Conservation (phyloP, 306 rosid genomes). For the Vigna hirtella region DNA sequence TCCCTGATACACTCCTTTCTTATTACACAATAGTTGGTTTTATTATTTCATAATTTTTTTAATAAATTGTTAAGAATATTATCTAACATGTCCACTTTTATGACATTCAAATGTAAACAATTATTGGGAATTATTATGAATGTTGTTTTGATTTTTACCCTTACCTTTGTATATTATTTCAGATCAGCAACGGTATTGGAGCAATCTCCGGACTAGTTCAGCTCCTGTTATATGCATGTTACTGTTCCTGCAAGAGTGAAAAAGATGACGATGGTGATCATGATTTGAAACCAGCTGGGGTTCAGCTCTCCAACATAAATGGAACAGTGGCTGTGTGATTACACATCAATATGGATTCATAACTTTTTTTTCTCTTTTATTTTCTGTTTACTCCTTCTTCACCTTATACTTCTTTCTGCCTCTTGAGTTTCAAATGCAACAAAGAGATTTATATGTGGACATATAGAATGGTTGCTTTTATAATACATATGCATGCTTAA, state of each 20-base stretch:
- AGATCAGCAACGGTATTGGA: constrained; percentile 77
- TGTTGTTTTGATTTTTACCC: neutral
- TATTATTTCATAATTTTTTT: too few relatives aligned
- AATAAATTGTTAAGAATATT: too few relatives aligned
- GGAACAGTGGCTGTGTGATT: constrained; percentile 31
- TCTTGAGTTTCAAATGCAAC: neutral
- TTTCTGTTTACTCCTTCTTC: neutral
- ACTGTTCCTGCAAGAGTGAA: constrained; percentile 30
- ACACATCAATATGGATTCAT: neutral
- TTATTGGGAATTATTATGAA: neutral
- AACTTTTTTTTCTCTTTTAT: neutral
- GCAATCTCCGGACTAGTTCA: constrained; percentile 63
- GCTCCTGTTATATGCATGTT: constrained; percentile 59
- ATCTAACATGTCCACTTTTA: too few relatives aligned
- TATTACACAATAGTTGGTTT: too few relatives aligned
- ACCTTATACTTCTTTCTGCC: neutral
- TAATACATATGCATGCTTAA: neutral
- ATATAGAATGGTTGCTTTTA: neutral
- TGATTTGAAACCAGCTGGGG: constrained; percentile 38
- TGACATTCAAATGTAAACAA: neutral
- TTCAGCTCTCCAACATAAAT: constrained; percentile 49
- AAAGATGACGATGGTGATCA: neutral
- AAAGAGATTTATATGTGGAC: too few relatives aligned
- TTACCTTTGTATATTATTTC: constrained; percentile 30
- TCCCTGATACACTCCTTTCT: too few relatives aligned